Evolutionary conservation across 129 eudicot genomes (phyloP).

Genomic region (Lactuca saligna): DNA sequence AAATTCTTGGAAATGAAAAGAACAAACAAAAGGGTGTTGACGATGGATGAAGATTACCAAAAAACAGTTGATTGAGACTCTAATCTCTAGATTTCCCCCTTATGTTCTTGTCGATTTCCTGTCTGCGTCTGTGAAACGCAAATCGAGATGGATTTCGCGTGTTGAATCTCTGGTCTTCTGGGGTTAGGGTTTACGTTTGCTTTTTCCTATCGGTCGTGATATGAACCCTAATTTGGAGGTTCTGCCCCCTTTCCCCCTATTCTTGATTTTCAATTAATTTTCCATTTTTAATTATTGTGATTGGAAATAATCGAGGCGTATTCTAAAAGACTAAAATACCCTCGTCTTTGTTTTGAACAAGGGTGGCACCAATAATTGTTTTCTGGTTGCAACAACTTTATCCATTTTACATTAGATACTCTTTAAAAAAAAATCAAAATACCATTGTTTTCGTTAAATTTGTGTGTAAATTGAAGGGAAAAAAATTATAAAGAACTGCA

Average conservation of each 20-base stretch:
- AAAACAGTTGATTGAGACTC: not conserved
- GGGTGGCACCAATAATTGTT: slow-evolving; percentile 9
- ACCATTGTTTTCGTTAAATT: not conserved
- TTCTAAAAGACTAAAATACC: slow-evolving; percentile 24
- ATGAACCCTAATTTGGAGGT: slow-evolving; percentile 36
- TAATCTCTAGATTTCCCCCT: not conserved
- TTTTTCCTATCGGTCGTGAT: not conserved
- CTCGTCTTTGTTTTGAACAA: not conserved
- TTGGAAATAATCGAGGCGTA: slow-evolving; percentile 18
- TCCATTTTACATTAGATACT: not conserved
- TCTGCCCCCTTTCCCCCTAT: slow-evolving; percentile 30
- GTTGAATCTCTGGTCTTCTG: slow-evolving; percentile 11
- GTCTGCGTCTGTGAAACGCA: not conserved
- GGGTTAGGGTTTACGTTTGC: slow-evolving; percentile 15
- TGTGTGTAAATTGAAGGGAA: no score
- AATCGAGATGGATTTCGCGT: slow-evolving; percentile 2
- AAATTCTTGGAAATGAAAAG: not conserved
- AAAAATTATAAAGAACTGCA: no score
- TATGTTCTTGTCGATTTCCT: not conserved
- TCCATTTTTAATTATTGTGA: slow-evolving; percentile 18
- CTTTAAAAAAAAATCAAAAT: not conserved
- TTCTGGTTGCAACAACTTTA: slow-evolving; percentile 7
- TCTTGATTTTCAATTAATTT: slow-evolving; percentile 2
- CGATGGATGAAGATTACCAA: not conserved
- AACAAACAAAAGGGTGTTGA: not conserved